A percentile compares a stretch with the other conserved stretches of the same genome.
Conservation (phyloP, 2,329 filamentous ascomycete genomes). For the Rhynchosporium secalis region DNA sequence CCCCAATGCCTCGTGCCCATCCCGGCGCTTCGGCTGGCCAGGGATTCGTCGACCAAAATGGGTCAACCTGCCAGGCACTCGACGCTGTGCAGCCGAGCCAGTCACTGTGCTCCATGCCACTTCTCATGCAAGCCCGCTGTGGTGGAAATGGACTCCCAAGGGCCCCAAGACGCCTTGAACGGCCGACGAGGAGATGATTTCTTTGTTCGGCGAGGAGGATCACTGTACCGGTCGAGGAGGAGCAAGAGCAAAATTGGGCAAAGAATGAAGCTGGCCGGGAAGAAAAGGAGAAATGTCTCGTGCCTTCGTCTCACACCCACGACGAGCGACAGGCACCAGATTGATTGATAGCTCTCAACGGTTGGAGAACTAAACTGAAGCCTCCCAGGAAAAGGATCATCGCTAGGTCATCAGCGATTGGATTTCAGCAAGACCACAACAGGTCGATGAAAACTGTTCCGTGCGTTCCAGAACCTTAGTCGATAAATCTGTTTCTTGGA, state of each 20-base stretch:
- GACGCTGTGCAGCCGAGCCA: constrained; percentile 14
- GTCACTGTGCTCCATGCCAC: constrained; percentile 11
- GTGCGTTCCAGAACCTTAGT: background rate
- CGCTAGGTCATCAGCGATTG: constrained; percentile 2
- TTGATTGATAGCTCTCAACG: background rate
- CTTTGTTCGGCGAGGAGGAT: constrained; percentile 8
- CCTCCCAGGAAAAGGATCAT: background rate
- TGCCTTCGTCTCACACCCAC: constrained; percentile 9
- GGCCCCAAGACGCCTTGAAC: background rate
- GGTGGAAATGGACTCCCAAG: background rate
- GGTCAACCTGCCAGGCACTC: background rate
- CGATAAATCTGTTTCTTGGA: background rate
- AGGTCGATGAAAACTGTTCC: background rate
- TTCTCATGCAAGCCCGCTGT: constrained; percentile 12
- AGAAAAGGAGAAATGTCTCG: constrained; percentile 2
- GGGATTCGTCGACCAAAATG: constrained; percentile 24
- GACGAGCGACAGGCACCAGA: constrained; percentile 5
- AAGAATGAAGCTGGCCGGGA: constrained; percentile 1
- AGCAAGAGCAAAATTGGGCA: background rate
- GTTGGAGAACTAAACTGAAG: background rate
- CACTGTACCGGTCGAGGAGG: background rate
- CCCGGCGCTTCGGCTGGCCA: constrained; percentile 29
- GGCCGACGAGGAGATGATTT: constrained; percentile 8
- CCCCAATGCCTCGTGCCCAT: constrained; percentile 21
- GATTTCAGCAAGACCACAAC: background rate